Evolutionary conservation across 352 stramenopile species (phyloP), one percentile per base, ranked within the genome.

Genomic region (Albugo candida): DNA sequence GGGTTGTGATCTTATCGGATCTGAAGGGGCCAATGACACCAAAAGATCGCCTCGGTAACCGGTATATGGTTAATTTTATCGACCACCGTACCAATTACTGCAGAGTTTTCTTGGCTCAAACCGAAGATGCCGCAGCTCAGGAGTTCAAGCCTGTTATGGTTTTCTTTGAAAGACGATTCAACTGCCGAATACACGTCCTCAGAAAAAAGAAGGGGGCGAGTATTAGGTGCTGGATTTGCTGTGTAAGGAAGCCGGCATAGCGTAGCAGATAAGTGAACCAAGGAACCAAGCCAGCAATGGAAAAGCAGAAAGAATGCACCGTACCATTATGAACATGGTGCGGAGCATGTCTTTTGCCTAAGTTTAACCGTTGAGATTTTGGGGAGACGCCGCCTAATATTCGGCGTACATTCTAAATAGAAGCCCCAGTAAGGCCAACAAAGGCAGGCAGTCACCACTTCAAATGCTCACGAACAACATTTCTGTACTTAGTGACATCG

Each of bases 311-410:
- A 19, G 38, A 8, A 43, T 43, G 38, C 38, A 43, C 8, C 38
- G 38, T 21, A 43, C 38, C 17, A 8, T 43, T 10, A 21, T 43
- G 17, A 43, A 43, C 38, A 43, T 43, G 17, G 8, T 21, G 17
- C 38, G 38, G 19, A 43, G 38, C 8, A 56, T 56, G 50, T 40
- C 46, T 34, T 55, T 52, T 20, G 27, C 20, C 2, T 46, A 40
- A 11, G 36, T 1, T 6, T 34, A 45, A 24, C 11, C 44, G 8
- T 41, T 56, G 11, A 56, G 17, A 12, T 51, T 56, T 41, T 52
- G 50, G 43, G 42, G 42, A 1, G 5, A 47, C 17, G 50, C 50
- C 3, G 50, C 20, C 0, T 27, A 50, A 35, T 56, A 56, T 20
- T 41, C 50, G 0, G 16, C 36, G 11, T 43, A 43, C 38, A 8